Percentiles rank a stretch among this genome's conserved stretches.
These are phyloP conservation scores for Sanguinoderma infundibulare DNA, from an alignment of 1,284 basidiomycete species.

Conservation along the genomic window DNA sequence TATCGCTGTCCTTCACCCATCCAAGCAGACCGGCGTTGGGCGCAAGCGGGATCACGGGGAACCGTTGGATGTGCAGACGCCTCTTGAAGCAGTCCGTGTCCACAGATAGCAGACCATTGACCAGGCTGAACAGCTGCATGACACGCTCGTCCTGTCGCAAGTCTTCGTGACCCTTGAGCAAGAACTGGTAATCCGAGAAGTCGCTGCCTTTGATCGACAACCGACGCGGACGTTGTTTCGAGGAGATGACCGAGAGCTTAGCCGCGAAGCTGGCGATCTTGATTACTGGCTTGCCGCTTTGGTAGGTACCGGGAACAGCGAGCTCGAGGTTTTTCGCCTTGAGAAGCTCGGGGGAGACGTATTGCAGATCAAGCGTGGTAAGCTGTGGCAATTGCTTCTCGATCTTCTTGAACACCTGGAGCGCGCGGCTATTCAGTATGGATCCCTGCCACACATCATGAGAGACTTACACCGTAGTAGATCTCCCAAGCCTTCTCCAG, in stretches of 20 bases:
- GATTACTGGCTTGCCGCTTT: constrained; percentile 87
- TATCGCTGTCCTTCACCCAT: constrained; percentile 97
- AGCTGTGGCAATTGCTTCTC: constrained; percentile 93
- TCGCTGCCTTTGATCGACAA: constrained; percentile 91
- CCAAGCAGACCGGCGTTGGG: constrained; percentile 96
- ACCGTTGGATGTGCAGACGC: constrained; percentile 93
- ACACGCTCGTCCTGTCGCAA: constrained; percentile 98
- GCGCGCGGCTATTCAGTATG: neutral
- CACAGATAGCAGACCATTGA: constrained; percentile 93
- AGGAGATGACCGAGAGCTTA: constrained; percentile 92
- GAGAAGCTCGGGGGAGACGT: constrained; percentile 93
- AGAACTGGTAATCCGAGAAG: constrained; percentile 92
- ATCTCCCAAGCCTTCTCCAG: constrained; percentile 99
- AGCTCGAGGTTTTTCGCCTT: constrained; percentile 91
- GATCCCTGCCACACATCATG: neutral
- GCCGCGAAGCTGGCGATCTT: constrained; percentile 86
- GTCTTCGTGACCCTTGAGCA: constrained; percentile 95
- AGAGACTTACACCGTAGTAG: constrained; percentile 80
- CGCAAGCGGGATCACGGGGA: constrained; percentile 93
- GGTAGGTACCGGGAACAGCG: constrained; percentile 93
- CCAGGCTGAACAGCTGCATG: constrained; percentile 98
- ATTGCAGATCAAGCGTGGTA: constrained; percentile 94
- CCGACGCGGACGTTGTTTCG: constrained; percentile 97
- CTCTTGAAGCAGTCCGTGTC: constrained; percentile 97
- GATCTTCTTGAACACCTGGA: constrained; percentile 93